These are phyloP conservation scores for Myxozyma udenii DNA, from an alignment of 805 yeast species.

Conservation along the genomic window DNA sequence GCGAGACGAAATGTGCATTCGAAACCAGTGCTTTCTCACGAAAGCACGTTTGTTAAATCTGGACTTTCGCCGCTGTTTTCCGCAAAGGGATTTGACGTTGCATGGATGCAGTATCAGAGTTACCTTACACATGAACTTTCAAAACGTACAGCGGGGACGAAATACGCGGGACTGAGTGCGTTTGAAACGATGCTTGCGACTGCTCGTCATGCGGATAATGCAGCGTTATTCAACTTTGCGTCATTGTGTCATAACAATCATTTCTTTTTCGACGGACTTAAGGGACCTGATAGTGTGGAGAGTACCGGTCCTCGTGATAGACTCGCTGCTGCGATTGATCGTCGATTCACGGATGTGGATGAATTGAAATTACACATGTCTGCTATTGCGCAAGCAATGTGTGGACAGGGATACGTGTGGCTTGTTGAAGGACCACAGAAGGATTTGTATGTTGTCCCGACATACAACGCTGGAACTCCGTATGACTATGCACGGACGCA, in stretches of 20 bases:
- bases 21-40: constrained; percentile 55
- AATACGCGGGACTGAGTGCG: constrained; percentile 22
- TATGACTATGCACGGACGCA: constrained; percentile 60
- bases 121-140: constrained; percentile 41
- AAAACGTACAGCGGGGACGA: constrained; percentile 31
- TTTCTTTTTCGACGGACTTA: constrained; percentile 52
- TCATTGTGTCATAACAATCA: constrained; percentile 92
- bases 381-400: constrained; percentile 64
- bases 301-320: constrained; percentile 16
- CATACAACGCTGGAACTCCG: constrained; percentile 89
- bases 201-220: constrained; percentile 61
- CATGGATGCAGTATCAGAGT: constrained; percentile 81
- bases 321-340: constrained; percentile 45
- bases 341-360: constrained; percentile 69
- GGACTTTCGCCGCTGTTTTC: constrained; percentile 69
- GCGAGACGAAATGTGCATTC: constrained; percentile 48
- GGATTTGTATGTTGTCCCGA: constrained; percentile 64
- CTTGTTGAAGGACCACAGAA: constrained; percentile 58
- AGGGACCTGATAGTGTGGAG: constrained; percentile 7
- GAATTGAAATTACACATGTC: constrained; percentile 72
- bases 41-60: constrained; percentile 40
- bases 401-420: constrained; percentile 93
- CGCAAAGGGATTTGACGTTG: constrained; percentile 60
- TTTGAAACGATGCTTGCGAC: constrained; percentile 46
- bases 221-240: constrained; percentile 78